Conservation (phyloP, 1,139 yeast species). For the Scheffersomyces segobiensis region DNA sequence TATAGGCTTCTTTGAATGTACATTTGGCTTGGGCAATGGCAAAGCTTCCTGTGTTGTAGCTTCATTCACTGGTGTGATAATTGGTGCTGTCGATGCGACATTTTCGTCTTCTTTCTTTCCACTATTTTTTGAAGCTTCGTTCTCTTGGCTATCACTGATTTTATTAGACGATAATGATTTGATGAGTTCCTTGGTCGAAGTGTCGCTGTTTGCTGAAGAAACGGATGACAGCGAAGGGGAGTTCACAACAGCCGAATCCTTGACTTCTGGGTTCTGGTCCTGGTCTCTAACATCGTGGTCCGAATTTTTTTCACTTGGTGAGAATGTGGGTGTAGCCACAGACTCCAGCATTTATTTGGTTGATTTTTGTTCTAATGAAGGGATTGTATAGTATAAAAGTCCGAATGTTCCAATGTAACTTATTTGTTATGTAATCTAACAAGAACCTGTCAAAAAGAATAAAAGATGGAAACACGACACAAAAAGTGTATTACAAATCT, state of each 20-base stretch:
- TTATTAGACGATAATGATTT: constrained; percentile 25
- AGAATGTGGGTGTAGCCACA: not conserved
- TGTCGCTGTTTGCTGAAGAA: constrained; percentile 27
- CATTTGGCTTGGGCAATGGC: constrained; percentile 5
- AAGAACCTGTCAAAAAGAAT: not conserved
- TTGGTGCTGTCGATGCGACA: not conserved
- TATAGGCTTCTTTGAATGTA: constrained; percentile 28
- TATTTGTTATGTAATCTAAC: no score
- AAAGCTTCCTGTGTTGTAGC: not conserved
- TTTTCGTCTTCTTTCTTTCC: constrained; percentile 1
- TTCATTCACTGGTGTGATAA: not conserved
- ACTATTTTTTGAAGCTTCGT: not conserved
- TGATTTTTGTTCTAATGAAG: not conserved
- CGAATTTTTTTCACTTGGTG: not conserved
- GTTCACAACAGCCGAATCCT: constrained; percentile 2
- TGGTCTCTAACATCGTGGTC: not conserved
- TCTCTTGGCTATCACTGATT: constrained; percentile 2
- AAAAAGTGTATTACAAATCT: not conserved
- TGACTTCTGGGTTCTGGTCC: not conserved
- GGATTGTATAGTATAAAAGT: not conserved
- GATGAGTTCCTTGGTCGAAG: constrained; percentile 34
- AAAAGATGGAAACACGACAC: not conserved
- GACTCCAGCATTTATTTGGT: not conserved
- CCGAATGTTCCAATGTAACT: not conserved
- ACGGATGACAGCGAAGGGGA: constrained; percentile 24